Evolutionary conservation across 169 alveolate species (phyloP), one percentile per base, ranked within the genome.

Genomic region (Plasmodium berghei): DNA sequence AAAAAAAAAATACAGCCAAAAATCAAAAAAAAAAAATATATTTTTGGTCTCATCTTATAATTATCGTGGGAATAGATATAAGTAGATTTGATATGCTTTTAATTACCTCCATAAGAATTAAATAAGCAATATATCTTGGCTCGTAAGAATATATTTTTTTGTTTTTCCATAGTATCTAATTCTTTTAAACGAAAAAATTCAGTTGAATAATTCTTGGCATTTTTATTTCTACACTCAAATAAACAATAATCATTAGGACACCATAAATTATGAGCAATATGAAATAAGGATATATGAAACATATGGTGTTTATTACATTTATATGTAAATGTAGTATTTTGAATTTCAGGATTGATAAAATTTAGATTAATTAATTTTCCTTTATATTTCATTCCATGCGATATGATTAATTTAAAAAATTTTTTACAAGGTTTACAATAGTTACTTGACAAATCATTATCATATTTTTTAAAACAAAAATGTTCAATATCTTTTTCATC

Each of bases 81-180:
- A 0, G 9, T 16, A 52, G 2, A 52, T 52, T 52, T 52, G 18
- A 3, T 52, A 1, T 52, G 24, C 3, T 52, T 16, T 52, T 52
- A 54, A 55, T 72, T 72, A 72, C 63, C 69, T 6, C 61, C 71
- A 52, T 73, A 46, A n/a, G 88, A 52, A 61, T 73, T 8, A 16
- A 73, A 3, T 64, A 62, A 55, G 56, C 59, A 73, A 73, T 20
- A 73, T 52, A 73, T 26, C 62, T 73, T 73, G 34, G 88, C 88
- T 18, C 59, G 73, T 16, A 73, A 62, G 42, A 73, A 73, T 12
- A 73, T 28, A 22, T 62, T 66, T 64, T 46, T 73, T 45, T 73
- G 88, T 59, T 73, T 73, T 73, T 73, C 73, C 88, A 73, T 73
- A 34, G 73, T 73, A 52, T 73, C 88, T 48, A 73, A 73, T 66